Conservation (phyloP, 2,329 filamentous ascomycete genomes). For the Magnaporthales sp. region DNA sequence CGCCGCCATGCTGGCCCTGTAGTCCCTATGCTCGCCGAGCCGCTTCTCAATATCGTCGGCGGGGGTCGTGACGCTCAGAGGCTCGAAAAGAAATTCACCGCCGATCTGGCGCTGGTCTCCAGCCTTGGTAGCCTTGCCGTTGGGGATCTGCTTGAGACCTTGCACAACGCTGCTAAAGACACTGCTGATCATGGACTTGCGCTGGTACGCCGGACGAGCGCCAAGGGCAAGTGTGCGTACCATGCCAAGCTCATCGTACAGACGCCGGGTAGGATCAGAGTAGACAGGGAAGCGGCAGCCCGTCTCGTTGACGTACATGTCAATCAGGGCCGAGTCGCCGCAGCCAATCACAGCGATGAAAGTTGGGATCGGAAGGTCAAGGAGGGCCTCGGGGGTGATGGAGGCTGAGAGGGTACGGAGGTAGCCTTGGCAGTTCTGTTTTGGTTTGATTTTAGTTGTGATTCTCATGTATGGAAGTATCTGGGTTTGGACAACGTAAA, state of each 20-base stretch:
- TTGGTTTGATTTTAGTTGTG: not conserved
- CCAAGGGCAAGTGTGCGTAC: constrained; percentile 53
- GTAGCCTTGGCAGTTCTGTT: constrained; percentile 68
- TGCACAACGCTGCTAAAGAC: constrained; percentile 47
- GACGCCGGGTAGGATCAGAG: constrained; percentile 58
- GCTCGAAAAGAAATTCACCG: constrained; percentile 72
- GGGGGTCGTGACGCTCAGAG: constrained; percentile 33
- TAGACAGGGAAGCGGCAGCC: constrained; percentile 66
- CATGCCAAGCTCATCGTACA: constrained; percentile 65
- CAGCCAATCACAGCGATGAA: constrained; percentile 65
- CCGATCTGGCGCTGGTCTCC: constrained; percentile 63
- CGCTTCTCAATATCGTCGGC: constrained; percentile 21
- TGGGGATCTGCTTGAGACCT: constrained; percentile 47
- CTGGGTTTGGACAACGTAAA: not conserved
- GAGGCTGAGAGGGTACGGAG: constrained; percentile 51
- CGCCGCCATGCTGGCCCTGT: constrained; percentile 4
- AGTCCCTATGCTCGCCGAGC: constrained; percentile 11
- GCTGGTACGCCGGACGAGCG: constrained; percentile 53
- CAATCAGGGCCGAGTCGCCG: constrained; percentile 59
- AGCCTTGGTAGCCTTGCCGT: constrained; percentile 50
- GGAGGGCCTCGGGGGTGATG: constrained; percentile 43
- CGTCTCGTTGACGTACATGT: constrained; percentile 54
- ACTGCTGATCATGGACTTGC: constrained; percentile 40
- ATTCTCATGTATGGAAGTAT: not conserved
- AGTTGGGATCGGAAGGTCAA: constrained; percentile 43